A percentile compares a stretch with the other conserved stretches of the same genome.
These are phyloP conservation scores for Lyophyllum atratum DNA, from an alignment of 768 basidiomycete species.

Conservation along the genomic window DNA sequence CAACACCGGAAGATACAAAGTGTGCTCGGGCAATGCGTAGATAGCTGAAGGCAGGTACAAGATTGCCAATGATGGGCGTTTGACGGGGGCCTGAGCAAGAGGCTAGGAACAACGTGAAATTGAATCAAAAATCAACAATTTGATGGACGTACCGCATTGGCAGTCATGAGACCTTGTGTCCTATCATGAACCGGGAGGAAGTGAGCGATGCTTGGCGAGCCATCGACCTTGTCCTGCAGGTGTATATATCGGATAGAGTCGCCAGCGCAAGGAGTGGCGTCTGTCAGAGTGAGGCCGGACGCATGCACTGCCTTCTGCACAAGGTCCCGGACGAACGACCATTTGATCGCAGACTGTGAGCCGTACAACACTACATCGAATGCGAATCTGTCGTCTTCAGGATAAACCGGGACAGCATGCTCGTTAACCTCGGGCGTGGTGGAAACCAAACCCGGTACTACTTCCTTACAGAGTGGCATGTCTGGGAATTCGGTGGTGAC, in stretches of 20 bases:
- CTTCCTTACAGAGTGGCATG: slow-evolving; percentile 26
- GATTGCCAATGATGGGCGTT: slow-evolving; percentile 64
- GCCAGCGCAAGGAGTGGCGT: slow-evolving; percentile 24
- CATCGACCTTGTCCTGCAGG: slow-evolving; percentile 27
- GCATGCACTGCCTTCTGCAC: slow-evolving; percentile 54
- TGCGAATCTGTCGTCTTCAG: slow-evolving; percentile 33
- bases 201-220: slow-evolving; percentile 26
- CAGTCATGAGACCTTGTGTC: slow-evolving; percentile 28
- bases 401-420: slow-evolving; percentile 23
- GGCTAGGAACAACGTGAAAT: slow-evolving; percentile 43
- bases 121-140: slow-evolving; percentile 28
- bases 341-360: slow-evolving; percentile 55
- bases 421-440: slow-evolving; percentile 38
- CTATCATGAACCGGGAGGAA: slow-evolving; percentile 39
- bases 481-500: slow-evolving; percentile 6
- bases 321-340: slow-evolving; percentile 60
- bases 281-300: slow-evolving; percentile 34
- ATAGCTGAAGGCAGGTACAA: slow-evolving; percentile 61
- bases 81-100: slow-evolving; percentile 35
- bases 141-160: slow-evolving; percentile 37
- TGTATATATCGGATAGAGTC: slow-evolving; percentile 28
- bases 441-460: slow-evolving; percentile 36
- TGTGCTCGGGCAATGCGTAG: slow-evolving; percentile 37
- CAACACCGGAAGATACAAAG: slow-evolving; percentile 62
- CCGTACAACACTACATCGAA: slow-evolving; percentile 74